Percentiles rank a stretch among this genome's conserved stretches.
Conservation (phyloP, 106 monocot species). For the Apostasia shenzhenica region DNA sequence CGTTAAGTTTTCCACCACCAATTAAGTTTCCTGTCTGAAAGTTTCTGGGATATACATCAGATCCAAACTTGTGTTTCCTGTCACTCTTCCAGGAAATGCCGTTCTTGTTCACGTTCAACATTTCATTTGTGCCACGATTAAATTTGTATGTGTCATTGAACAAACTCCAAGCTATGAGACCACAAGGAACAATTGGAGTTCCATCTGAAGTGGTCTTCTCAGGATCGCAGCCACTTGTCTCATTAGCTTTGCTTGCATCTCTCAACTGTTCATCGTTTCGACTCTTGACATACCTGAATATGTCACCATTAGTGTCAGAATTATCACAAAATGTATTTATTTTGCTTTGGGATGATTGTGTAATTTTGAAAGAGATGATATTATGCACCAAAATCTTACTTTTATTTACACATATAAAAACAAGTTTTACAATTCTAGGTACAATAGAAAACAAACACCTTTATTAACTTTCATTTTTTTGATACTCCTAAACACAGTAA, state of each 20-base stretch:
- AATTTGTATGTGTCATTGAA: constrained; percentile 93
- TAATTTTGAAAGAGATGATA: background rate
- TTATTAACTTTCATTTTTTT: no score
- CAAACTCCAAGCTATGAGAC: constrained; percentile 96
- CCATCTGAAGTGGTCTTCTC: constrained; percentile 40
- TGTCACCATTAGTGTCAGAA: background rate
- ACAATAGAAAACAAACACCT: no score
- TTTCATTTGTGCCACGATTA: constrained; percentile 10
- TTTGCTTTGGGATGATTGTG: background rate
- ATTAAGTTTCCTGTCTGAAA: constrained; percentile 70
- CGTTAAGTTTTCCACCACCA: constrained; percentile 64
- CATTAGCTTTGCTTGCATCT: constrained; percentile 33
- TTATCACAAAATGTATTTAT: background rate
- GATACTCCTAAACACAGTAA: no score
- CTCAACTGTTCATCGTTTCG: constrained; percentile 77
- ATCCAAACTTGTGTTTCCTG: constrained; percentile 87
- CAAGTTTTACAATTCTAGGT: no score
- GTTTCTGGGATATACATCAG: constrained; percentile 77
- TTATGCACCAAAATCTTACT: background rate
- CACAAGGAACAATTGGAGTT: constrained; percentile 81
- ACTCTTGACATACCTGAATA: constrained; percentile 93
- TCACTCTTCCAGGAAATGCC: constrained; percentile 97
- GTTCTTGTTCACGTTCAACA: constrained; percentile 57
- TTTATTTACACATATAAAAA: no score
- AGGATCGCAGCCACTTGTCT: constrained; percentile 67